Base-by-base conservation (phyloP, 1,139 yeast genomes). In the Keqinozyma sinolaborantium region DNA sequence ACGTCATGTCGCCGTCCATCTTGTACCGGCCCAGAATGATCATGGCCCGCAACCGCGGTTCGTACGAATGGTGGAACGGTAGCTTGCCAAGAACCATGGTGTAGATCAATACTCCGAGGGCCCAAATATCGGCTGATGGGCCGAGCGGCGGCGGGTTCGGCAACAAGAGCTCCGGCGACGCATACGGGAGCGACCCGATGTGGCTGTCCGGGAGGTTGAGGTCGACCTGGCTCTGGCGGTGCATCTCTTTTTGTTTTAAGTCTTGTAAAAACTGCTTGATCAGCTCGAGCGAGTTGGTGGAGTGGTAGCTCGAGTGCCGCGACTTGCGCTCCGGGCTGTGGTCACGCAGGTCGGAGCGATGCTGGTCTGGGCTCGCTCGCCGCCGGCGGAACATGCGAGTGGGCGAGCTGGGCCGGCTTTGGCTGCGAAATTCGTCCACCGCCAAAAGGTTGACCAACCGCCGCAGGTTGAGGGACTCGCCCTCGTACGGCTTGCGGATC, bases 121-220 rank as follows among this genome's bases (percentile, higher is more conserved):
- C 95, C 97, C 97, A 90, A 8, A 85, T 73, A 56, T 90, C 97
- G 1, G 87, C 82, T 33, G 79, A 66, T 0, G 88, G 84, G 1
- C 84, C 82, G 34, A 83, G 64, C 2, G 84, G 79, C 3, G 84
- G 81, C 1, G 85, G 85, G 16, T 71, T 65, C 1, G 85, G 80
- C 25, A 69, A 63, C 31, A 88, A 62, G 21, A 87, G 64, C 50
- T 90, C 96, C 0, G 97, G 97, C 0, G 95, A 75, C 1, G 96
- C 95, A 52, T 87, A 90, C 0, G 97, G 97, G 24, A 90, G 64
- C 1, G 95, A 87, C 0, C 97, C 97, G 35, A 87, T 84, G 45
- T 79, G 83, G 16, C 77, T 63, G 48, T 78, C 83, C 1, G 85
- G 84, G 23, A 75, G 53, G 23, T 50, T 47, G 18, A 42, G 28